phyloP scores from a whole-genome alignment of 2,329 filamentous ascomycete genomes.

The Apiospora malaysiana region DNA sequence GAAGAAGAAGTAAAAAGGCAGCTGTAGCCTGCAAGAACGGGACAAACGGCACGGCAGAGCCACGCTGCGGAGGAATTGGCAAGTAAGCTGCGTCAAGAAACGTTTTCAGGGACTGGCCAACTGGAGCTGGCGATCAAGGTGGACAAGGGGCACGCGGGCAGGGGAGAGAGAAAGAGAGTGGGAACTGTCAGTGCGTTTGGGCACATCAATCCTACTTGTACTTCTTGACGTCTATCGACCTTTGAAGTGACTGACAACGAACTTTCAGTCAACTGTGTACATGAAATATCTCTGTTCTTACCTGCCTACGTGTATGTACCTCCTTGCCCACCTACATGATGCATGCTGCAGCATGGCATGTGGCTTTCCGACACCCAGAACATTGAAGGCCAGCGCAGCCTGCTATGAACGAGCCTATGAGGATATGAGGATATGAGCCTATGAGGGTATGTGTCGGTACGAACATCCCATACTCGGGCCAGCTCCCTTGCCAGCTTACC shows the following conservation, averaged over 20 bases:
- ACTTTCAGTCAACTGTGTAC: no score
- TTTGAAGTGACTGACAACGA: no score
- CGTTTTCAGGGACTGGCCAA: conserved; percentile 7
- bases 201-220: background rate
- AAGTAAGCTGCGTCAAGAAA: conserved; percentile 11
- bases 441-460: background rate
- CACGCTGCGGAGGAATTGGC: background rate
- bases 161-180: background rate
- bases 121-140: conserved; percentile 1
- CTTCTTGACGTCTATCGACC: no score
- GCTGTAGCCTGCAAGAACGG: conserved; percentile 2
- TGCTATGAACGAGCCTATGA: background rate
- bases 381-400: background rate
- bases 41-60: background rate
- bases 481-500: background rate
- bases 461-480: background rate
- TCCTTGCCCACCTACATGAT: no score
- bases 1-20: background rate
- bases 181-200: background rate
- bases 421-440: background rate
- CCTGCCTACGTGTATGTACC: no score
- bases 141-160: background rate
- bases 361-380: background rate
- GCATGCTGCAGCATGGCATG: background rate
- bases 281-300: no score